A percentile compares a stretch with the other conserved stretches of the same genome.
These are phyloP conservation scores for Zygoascus bituminiphila DNA, from an alignment of 805 yeast genomes.

Conservation along the genomic window DNA sequence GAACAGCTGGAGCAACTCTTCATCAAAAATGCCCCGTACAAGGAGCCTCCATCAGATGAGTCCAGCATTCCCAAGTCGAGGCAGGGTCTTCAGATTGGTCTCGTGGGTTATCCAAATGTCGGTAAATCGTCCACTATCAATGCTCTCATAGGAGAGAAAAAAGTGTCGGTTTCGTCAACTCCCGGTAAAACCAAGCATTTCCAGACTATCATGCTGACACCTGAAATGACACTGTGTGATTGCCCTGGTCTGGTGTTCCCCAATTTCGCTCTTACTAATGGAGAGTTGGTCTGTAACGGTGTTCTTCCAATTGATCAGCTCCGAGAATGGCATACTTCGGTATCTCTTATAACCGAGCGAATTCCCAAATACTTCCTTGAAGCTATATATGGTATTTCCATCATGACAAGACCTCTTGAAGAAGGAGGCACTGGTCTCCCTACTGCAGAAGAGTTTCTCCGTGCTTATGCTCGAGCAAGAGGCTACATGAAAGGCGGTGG, in stretches of 20 bases:
- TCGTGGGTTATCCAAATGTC: slow-evolving; percentile 96
- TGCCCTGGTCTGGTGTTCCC: slow-evolving; percentile 99
- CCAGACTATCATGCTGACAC: slow-evolving; percentile 85
- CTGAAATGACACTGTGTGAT: slow-evolving; percentile 82
- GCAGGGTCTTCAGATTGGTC: slow-evolving; percentile 63
- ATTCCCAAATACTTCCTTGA: slow-evolving; percentile 84
- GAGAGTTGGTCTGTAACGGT: slow-evolving; percentile 95
- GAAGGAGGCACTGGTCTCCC: slow-evolving; percentile 89
- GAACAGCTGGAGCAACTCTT: slow-evolving; percentile 80
- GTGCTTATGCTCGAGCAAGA: slow-evolving; percentile 91
- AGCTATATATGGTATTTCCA: slow-evolving; percentile 87
- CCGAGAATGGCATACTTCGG: slow-evolving; percentile 85
- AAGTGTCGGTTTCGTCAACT: slow-evolving; percentile 96
- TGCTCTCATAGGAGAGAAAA: slow-evolving; percentile 91
- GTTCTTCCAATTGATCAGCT: slow-evolving; percentile 97
- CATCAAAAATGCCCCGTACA: slow-evolving; percentile 52
- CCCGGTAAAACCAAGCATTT: slow-evolving; percentile 99
- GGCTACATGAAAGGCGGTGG: slow-evolving; percentile 84
- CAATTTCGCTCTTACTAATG: slow-evolving; percentile 91
- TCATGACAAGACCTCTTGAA: slow-evolving; percentile 60
- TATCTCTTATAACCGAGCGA: slow-evolving; percentile 74
- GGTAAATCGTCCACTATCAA: slow-evolving; percentile 98
- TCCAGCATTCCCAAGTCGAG: not conserved
- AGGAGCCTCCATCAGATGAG: slow-evolving; percentile 43
- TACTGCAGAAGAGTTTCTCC: slow-evolving; percentile 79